phyloP scores from a whole-genome alignment of 2,329 filamentous ascomycete genomes.

The Curvularia eragrostidis region DNA sequence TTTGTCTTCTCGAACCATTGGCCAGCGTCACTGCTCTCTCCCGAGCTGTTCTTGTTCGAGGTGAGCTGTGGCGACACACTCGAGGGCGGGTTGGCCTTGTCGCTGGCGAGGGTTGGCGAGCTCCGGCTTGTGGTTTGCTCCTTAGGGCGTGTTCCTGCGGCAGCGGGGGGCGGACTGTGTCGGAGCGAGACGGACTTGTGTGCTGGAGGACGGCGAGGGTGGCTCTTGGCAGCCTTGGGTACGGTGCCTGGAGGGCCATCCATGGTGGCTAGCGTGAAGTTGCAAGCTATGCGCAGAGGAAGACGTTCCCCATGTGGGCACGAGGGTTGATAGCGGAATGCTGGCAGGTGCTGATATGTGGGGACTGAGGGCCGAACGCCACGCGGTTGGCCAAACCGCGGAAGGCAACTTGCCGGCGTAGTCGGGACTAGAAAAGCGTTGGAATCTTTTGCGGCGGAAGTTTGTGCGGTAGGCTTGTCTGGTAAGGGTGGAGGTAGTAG shows the following conservation, averaged over 20 bases:
- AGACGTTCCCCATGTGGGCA: slow-evolving; percentile 29
- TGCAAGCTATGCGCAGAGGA: slow-evolving; percentile 18
- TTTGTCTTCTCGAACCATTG: slow-evolving; percentile 61
- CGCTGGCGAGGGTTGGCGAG: slow-evolving; percentile 41
- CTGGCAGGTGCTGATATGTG: not conserved
- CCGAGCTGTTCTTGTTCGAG: slow-evolving; percentile 53
- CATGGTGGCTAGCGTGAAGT: slow-evolving; percentile 25
- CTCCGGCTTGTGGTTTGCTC: slow-evolving; percentile 24
- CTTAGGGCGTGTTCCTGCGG: slow-evolving; percentile 2
- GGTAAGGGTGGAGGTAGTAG: not conserved
- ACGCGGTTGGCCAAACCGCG: not conserved
- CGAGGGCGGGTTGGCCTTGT: slow-evolving; percentile 51
- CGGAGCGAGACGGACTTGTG: slow-evolving; percentile 56
- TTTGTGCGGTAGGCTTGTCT: not conserved
- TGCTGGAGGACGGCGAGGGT: slow-evolving; percentile 54
- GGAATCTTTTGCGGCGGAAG: not conserved
- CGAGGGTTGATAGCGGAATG: slow-evolving; percentile 1
- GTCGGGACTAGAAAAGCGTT: slow-evolving; percentile 1
- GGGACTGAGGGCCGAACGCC: slow-evolving; percentile 1
- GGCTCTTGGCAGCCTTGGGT: slow-evolving; percentile 20
- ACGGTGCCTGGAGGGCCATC: slow-evolving; percentile 30
- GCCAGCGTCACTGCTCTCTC: slow-evolving; percentile 60
- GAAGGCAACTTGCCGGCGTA: not conserved
- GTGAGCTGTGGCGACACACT: slow-evolving; percentile 45
- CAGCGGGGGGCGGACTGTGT: slow-evolving; percentile 44